Evolutionary conservation across 2,329 filamentous ascomycete species (phyloP), one percentile per base, ranked within the genome.

Genomic region (Aspergillus viridinutans): DNA sequence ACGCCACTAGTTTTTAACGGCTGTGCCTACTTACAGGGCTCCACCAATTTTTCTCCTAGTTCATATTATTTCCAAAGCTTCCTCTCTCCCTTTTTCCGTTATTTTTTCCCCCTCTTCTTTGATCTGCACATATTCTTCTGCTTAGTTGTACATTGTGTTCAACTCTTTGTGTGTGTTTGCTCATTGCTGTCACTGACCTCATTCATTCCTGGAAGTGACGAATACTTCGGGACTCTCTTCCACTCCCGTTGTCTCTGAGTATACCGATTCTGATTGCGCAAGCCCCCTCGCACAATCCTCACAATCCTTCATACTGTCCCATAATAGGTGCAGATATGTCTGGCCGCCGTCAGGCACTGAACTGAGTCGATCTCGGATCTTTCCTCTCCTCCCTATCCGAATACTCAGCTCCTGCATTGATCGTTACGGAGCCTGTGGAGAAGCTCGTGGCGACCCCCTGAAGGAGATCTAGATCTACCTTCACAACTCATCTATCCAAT

Each of bases 351-450:
- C 21, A 45, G 42, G 17, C 43, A 26, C 21, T 26, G 20, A 47
- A 25, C 6, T 47, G 43, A 23, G 23, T 38, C 38, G 23, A 28
- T 55, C 47, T 43, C 20, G 43, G 20, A 25, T 35, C 48, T 21
- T 14, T 35, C 32, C n/a, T 23, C 35, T 38, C n/a, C 23, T 25
- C 29, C 23, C 14, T 10, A 20, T 21, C 25, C 25, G 29, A 32
- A 32, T 38, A 38, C 32, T 38, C 14, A 38, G 32, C 28, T 38
- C 38, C 49, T 12, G 49, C 50, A 9, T 52, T 23, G 57, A 56
- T 60, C 58, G 45, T 56, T 50, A 35, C 58, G 55, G 58, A 60
- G 57, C 51, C 51, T 59, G 56, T 55, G 61, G 49, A 59, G 50
- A 56, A 52, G 32, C 55, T 48, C 49, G 54, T 42, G 45, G 14